phyloP scores from a whole-genome alignment of 2,329 filamentous ascomycete genomes.

The Rutstroemia sydowiana region DNA sequence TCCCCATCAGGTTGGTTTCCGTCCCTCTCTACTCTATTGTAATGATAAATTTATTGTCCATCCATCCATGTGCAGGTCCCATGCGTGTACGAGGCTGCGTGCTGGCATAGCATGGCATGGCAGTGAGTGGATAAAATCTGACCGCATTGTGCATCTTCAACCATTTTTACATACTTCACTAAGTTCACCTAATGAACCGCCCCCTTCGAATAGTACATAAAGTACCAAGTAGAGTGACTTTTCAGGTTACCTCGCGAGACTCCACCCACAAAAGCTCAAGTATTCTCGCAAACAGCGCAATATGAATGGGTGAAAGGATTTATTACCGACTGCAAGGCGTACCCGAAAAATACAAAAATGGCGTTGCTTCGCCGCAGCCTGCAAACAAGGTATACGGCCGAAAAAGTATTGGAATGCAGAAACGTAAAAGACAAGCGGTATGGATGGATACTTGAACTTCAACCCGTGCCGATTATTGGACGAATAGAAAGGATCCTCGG shows the following conservation, averaged over 20 bases:
- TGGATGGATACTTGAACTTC: neutral
- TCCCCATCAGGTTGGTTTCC: slow-evolving; percentile 9
- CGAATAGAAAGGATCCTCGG: slow-evolving; percentile 3
- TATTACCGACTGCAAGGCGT: slow-evolving; percentile 8
- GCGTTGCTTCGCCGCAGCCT: slow-evolving; percentile 10
- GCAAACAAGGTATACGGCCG: slow-evolving; percentile 4
- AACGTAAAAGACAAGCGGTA: slow-evolving; percentile 3
- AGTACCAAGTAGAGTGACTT: slow-evolving; percentile 2
- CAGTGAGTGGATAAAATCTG: slow-evolving; percentile 2
- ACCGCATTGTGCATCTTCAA: slow-evolving; percentile 11
- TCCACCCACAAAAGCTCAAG: neutral
- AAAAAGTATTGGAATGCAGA: neutral
- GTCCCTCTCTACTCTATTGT: slow-evolving; percentile 6
- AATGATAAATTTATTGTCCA: neutral
- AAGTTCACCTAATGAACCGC: slow-evolving; percentile 1
- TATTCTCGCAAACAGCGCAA: neutral
- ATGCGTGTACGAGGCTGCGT: slow-evolving; percentile 7
- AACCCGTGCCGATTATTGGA: slow-evolving; percentile 8
- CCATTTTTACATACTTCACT: slow-evolving; percentile 2
- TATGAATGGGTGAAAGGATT: slow-evolving; percentile 9
- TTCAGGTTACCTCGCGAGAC: slow-evolving; percentile 5
- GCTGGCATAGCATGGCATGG: slow-evolving; percentile 1
- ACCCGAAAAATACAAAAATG: slow-evolving; percentile 9
- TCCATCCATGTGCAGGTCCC: slow-evolving; percentile 4
- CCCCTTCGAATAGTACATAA: slow-evolving; percentile 5